A percentile compares a stretch with the other conserved stretches of the same genome.
phyloP scores from a whole-genome alignment of 106 monocot genomes.

The Acanthochlamys bracteata region DNA sequence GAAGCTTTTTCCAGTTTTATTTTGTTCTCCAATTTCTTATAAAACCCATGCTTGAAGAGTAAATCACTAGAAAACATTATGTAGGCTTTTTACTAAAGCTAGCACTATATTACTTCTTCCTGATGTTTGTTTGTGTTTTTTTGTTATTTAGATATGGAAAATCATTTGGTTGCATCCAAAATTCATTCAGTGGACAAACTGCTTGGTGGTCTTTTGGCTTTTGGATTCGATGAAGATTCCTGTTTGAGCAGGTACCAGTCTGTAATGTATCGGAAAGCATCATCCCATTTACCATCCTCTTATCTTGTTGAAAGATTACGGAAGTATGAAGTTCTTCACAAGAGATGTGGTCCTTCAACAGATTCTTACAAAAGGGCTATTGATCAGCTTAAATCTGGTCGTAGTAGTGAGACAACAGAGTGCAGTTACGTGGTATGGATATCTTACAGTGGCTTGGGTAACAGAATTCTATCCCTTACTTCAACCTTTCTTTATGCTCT shows the following conservation, averaged over 20 bases:
- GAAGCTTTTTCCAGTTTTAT: no score
- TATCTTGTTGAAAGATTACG: conserved; percentile 25
- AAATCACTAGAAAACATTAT: no score
- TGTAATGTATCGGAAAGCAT: conserved; percentile 15
- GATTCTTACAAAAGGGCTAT: conserved; percentile 11
- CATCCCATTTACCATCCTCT: conserved; percentile 18
- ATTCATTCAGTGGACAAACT: neutral
- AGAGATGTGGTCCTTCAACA: conserved; percentile 24
- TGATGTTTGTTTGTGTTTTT: no score
- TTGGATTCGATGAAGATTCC: neutral
- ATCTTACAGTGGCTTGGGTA: conserved; percentile 29
- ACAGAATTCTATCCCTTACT: conserved; percentile 23
- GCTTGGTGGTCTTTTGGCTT: conserved; percentile 5
- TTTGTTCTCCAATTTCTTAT: no score
- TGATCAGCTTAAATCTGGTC: conserved; percentile 17
- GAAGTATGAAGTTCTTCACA: conserved; percentile 25
- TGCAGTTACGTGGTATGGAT: conserved; percentile 32
- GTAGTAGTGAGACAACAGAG: neutral
- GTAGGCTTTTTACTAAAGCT: no score
- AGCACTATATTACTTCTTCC: no score
- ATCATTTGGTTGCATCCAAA: no score
- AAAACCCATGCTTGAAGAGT: no score
- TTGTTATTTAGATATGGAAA: no score
- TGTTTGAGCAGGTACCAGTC: conserved; percentile 22
- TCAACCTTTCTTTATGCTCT: conserved; percentile 34